Conservation (phyloP, 768 basidiomycete genomes). For the Cystofilobasidium macerans region DNA sequence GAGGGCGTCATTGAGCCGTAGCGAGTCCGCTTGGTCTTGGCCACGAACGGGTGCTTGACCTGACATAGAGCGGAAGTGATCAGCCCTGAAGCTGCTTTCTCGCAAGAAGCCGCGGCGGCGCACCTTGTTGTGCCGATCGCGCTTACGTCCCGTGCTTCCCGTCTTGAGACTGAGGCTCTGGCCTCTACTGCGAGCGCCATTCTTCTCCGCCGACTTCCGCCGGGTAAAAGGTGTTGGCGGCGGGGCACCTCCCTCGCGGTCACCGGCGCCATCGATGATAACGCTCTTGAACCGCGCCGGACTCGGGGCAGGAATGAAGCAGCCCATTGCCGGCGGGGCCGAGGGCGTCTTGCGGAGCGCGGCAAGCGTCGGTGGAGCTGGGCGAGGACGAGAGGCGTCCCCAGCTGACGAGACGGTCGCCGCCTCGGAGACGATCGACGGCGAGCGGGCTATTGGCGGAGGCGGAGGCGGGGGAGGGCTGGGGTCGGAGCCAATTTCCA, state of each 20-base stretch:
- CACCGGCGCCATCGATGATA: constrained; percentile 16
- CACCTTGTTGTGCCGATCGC: not conserved
- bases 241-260: not conserved
- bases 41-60: constrained; percentile 13
- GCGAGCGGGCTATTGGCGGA: not conserved
- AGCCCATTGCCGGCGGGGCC: not conserved
- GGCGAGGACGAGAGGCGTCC: not conserved
- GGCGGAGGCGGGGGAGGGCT: not conserved
- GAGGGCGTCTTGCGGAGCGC: not conserved
- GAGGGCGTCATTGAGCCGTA: constrained; percentile 10
- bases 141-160: constrained; percentile 3
- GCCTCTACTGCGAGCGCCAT: not conserved
- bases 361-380: not conserved
- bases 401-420: constrained; percentile 7
- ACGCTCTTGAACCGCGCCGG: constrained; percentile 7
- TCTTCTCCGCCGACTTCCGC: constrained; percentile 7
- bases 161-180: not conserved
- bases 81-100: no score
- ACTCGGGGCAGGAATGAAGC: constrained; percentile 4
- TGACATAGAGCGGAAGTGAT: not conserved
- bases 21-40: constrained; percentile 19
- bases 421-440: not conserved
- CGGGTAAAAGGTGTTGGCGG: constrained; percentile 20
- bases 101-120: no score
- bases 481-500: not conserved